Percentiles rank a stretch among this genome's conserved stretches.
These are phyloP conservation scores for Tanozyma kutaoensis DNA, from an alignment of 805 yeast species.

Conservation along the genomic window DNA sequence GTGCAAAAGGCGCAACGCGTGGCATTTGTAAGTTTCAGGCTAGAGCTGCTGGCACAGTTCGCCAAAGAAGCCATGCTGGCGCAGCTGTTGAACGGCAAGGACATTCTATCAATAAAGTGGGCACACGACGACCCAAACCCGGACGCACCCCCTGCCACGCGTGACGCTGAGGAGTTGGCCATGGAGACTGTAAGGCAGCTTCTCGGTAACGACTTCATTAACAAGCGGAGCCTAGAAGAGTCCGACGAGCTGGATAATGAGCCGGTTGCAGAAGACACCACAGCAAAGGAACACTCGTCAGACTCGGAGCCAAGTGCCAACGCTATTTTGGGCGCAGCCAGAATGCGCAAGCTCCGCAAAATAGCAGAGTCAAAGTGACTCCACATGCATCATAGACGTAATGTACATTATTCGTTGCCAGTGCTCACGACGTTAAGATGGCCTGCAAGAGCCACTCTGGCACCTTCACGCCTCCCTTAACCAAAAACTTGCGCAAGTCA, in stretches of 20 bases:
- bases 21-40: conserved; percentile 63
- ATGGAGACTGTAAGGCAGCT: conserved; percentile 37
- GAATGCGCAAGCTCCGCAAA: too few relatives aligned
- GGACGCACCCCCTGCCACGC: conserved; percentile 34
- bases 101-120: conserved; percentile 61
- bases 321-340: too few relatives aligned
- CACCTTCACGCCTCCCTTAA: conserved; percentile 15
- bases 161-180: conserved; percentile 38
- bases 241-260: too few relatives aligned
- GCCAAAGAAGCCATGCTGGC: conserved; percentile 91
- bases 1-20: conserved; percentile 50
- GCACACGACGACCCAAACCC: conserved; percentile 86
- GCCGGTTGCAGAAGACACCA: too few relatives aligned
- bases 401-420: too few relatives aligned
- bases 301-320: too few relatives aligned
- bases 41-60: conserved; percentile 76
- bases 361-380: too few relatives aligned
- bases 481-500: conserved; percentile 37
- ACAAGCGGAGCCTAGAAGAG: too few relatives aligned
- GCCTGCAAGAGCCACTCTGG: conserved; percentile 12
- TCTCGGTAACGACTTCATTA: too few relatives aligned
- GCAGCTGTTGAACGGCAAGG: conserved; percentile 54
- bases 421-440: too few relatives aligned
- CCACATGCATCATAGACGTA: too few relatives aligned
- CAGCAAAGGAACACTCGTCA: too few relatives aligned